Evolutionary conservation across 106 monocot genomes (phyloP), one percentile per base, ranked within the genome.

Genomic region (Gastrodia elata): DNA sequence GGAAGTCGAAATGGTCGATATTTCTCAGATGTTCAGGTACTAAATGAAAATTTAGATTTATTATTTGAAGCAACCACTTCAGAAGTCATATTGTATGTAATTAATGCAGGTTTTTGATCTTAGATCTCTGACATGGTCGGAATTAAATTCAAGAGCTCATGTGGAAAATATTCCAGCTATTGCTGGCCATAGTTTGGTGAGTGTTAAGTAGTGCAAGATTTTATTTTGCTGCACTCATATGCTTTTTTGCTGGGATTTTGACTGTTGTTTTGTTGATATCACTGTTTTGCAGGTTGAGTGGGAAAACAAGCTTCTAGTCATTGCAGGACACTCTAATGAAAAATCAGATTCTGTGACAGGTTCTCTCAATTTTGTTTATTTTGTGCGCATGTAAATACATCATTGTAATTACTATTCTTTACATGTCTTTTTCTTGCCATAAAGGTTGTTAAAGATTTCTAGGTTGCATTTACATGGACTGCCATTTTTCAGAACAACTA

Each of bases 1-100:
- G 94, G 95, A 46, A 89, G 95, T 78, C 87, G 89, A 41, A 87
- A 95, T 83, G 95, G 95, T 34, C 82, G 87, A 39, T 94, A 89
- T 82, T 72, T 94, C 33, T 88, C 89, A 32, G 88, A 94, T 73
- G 70, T 91, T 76, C 91, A 94, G 91, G 94, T 94, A 42, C 36
- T 69, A 14, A 11, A 20, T 42, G 14, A 22, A 15, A 8, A 15
- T 68, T 75, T 30, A 37, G 46, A 13, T 42, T 64, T 37, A 68
- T 35, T 64, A 34, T 6, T 30, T 70, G 20, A 3, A 33, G 26
- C 20, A 18, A 35, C 42, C 5, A 33, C 30, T 14, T 71, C 14
- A 43, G 1, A 10, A 71, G 25, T 36, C 11, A 2, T 40, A 75
- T 56, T 32, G 41, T 38, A 76, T 40, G 5, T 13, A 69, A 44